Evolutionary conservation across 305 asterid genomes (phyloP).

Genomic region (Fraxinus latifolia): DNA sequence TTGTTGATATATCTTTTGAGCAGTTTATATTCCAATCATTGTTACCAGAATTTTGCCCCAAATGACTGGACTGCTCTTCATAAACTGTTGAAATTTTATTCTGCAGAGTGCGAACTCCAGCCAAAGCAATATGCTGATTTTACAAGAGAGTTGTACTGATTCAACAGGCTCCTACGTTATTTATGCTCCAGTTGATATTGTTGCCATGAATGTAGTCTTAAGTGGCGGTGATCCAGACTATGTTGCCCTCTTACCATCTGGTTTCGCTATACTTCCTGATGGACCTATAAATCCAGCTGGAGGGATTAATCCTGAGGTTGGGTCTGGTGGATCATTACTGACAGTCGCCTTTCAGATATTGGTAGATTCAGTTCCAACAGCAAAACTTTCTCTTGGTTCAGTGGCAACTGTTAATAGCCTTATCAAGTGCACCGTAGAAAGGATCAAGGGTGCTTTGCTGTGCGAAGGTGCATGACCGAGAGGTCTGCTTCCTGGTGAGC

Average conservation of each 20-base stretch:
- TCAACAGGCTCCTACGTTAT: conserved; percentile 77
- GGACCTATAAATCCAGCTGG: conserved; percentile 38
- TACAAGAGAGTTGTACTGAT: conserved; percentile 86
- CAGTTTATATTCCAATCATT: background rate
- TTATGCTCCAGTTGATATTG: conserved; percentile 85
- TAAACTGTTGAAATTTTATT: background rate
- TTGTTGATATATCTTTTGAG: background rate
- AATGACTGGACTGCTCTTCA: background rate
- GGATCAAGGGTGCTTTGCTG: conserved; percentile 74
- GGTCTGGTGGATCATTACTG: conserved; percentile 63
- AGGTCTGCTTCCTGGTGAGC: conserved; percentile 11
- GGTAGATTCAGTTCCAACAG: conserved; percentile 88
- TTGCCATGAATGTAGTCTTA: conserved; percentile 81
- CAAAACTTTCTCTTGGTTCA: conserved; percentile 83
- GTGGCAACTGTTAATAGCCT: conserved; percentile 93
- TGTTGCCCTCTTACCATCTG: conserved; percentile 92
- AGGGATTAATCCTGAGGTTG: conserved; percentile 45
- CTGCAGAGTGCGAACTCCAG: conserved; percentile 83
- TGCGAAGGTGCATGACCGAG: conserved; percentile 53
- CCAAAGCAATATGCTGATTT: conserved; percentile 88
- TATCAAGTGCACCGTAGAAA: conserved; percentile 88
- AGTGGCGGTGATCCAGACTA: conserved; percentile 94
- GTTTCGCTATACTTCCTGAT: conserved; percentile 87
- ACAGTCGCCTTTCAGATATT: conserved; percentile 88
- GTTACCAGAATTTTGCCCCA: background rate